Base-by-base conservation (phyloP, 345 rosid species). In the Stellera chamaejasme region DNA sequence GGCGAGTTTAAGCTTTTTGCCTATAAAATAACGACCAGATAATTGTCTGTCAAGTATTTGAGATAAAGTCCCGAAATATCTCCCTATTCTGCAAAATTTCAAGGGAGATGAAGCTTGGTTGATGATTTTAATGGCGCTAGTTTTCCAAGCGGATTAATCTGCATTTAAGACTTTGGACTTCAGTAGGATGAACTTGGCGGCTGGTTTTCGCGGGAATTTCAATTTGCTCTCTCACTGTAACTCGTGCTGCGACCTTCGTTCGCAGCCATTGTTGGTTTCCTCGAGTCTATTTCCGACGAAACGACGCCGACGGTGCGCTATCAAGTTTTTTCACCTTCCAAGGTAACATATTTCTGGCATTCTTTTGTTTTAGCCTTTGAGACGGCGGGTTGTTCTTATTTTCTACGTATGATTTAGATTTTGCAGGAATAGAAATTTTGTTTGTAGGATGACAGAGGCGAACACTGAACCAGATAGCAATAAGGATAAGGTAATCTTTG, bases 391-490 rank as follows among this genome's bases (percentile, higher is more conserved):
- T 44, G 13, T 47, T 32, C 5, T 57, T 13, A 2, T 32, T 5
- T 23, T 25, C 8, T 45, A 14, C 26, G 23, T 47, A 11, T 12
- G 10, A 43, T 68, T 48, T 41, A 68, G 81, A 48, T 26, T 75
- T 69, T 56, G 66, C 67, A 72, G 82, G 73, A 72, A 62, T 65
- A 81, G 87, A 61, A 73, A 64, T 48, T 58, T 54, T 59, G 56
- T 78, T 48, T 73, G 84, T 74, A 80, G 96, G 73, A 81, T 50
- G 16, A 77, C 81, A 11, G 85, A 83, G 27, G 48, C 94, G 25
- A 72, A 81, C 71, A 84, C 71, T 5, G 90, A 85, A 75, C 84
- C 96, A 39, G 96, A 85, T 68, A 73, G 79, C 58, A 80, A 85
- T 54, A 70, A 84, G 47, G 90, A 88, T 58, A 66, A 83, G 96